Conservation (phyloP, 345 rosid species). For the Euclidium syriacum region DNA sequence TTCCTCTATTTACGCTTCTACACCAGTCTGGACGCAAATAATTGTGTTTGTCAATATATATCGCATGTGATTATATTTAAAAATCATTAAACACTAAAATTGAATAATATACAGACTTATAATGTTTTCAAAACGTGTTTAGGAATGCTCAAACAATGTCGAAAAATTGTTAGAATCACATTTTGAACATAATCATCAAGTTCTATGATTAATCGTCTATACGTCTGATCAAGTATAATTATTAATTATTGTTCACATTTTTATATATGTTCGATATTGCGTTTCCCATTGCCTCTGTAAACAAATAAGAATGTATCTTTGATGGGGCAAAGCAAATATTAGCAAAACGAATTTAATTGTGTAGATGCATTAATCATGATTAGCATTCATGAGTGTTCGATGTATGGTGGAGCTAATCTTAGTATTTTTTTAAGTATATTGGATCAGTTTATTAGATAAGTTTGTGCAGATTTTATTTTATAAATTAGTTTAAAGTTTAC, state of each 20-base stretch:
- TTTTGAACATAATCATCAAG: not conserved
- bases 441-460: not conserved
- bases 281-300: slow-evolving; percentile 17
- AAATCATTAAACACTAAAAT: not conserved
- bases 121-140: slow-evolving; percentile 20
- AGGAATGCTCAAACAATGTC: slow-evolving; percentile 16
- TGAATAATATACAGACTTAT: not conserved
- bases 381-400: slow-evolving; percentile 24
- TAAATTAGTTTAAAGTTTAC: not conserved
- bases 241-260: not conserved
- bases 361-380: slow-evolving; percentile 22
- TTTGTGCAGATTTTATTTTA: not conserved
- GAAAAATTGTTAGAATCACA: slow-evolving; percentile 1
- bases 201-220: not conserved
- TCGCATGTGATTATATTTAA: slow-evolving; percentile 18
- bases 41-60: slow-evolving; percentile 16
- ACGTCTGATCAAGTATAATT: not conserved
- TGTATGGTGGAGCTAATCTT: slow-evolving; percentile 24
- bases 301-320: slow-evolving; percentile 20
- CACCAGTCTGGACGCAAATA: slow-evolving; percentile 13
- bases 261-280: slow-evolving; percentile 8
- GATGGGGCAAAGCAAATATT: slow-evolving; percentile 16
- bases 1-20: not conserved
- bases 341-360: slow-evolving; percentile 21
- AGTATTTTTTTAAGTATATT: slow-evolving; percentile 7